Conservation (phyloP, 176 grass and related monocot genomes). For the Musa beccarii region DNA sequence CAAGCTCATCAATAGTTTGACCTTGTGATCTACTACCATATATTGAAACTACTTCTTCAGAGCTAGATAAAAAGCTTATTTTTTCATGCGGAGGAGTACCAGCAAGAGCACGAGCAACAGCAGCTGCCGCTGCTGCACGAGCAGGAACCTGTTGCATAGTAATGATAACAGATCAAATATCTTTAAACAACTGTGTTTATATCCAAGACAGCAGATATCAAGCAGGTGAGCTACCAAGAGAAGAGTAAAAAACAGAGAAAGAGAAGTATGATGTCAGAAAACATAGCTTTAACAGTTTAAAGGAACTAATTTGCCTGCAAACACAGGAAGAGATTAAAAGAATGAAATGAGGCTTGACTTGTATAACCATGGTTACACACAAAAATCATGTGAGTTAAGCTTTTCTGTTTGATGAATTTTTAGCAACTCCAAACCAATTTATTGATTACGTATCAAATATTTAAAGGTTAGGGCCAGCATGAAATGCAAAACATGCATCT, state of each 20-base stretch:
- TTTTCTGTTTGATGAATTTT: no score
- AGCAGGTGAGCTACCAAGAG: background rate
- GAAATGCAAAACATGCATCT: no score
- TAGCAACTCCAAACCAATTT: no score
- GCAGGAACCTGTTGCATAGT: constrained; percentile 64
- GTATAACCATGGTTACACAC: no score
- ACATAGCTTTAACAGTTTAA: no score
- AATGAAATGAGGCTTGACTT: no score
- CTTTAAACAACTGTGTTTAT: background rate
- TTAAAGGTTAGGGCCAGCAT: no score
- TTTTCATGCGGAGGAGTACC: constrained; percentile 66
- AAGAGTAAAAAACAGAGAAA: background rate
- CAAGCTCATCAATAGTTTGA: constrained; percentile 52
- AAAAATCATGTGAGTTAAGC: no score
- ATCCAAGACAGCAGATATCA: background rate
- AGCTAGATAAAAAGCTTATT: constrained; percentile 62
- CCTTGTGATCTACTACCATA: constrained; percentile 57
- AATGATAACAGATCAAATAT: constrained; percentile 17
- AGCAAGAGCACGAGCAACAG: constrained; percentile 65
- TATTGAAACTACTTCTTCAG: constrained; percentile 66
- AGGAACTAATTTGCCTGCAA: no score
- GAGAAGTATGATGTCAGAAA: no score
- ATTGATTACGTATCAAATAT: no score
- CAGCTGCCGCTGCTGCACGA: constrained; percentile 69
- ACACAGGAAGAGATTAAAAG: no score